A percentile compares a stretch with the other conserved stretches of the same genome.
phyloP scores from a whole-genome alignment of 768 basidiomycete genomes.

The Tulasnella calospora region DNA sequence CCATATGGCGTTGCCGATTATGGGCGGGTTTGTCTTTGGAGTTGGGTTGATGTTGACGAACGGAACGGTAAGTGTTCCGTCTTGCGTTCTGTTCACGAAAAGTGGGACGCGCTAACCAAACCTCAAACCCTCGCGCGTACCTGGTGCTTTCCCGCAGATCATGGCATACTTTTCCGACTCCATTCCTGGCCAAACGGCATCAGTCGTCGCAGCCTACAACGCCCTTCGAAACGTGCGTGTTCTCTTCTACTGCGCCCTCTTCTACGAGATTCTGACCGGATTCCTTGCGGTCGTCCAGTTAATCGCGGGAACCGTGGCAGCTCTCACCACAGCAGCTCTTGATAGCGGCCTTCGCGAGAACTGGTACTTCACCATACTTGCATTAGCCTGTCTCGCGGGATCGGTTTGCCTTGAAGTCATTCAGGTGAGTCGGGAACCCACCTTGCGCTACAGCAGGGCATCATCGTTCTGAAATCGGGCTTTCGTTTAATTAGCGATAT shows the following conservation, averaged over 20 bases:
- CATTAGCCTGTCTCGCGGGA: not conserved
- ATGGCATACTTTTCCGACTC: conserved; percentile 27
- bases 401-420: conserved; percentile 19
- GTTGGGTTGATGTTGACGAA: conserved; percentile 27
- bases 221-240: conserved; percentile 21
- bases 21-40: conserved; percentile 27
- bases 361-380: conserved; percentile 28
- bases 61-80: conserved; percentile 10
- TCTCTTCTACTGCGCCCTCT: not conserved
- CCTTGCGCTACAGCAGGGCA: not conserved
- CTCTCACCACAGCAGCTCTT: conserved; percentile 22
- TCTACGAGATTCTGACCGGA: not conserved
- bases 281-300: not conserved
- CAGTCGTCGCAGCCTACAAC: conserved; percentile 28
- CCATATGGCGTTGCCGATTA: conserved; percentile 23
- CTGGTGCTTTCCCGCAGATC: not conserved
- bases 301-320: conserved; percentile 22
- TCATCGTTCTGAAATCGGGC: not conserved
- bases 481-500: not conserved
- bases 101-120: not conserved
- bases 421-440: conserved; percentile 6
- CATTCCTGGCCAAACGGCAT: conserved; percentile 24
- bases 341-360: conserved; percentile 19
- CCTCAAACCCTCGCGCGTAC: not conserved
- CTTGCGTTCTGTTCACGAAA: not conserved